phyloP scores from a whole-genome alignment of 2,329 filamentous ascomycete species.

The Aspergillus hortae region DNA sequence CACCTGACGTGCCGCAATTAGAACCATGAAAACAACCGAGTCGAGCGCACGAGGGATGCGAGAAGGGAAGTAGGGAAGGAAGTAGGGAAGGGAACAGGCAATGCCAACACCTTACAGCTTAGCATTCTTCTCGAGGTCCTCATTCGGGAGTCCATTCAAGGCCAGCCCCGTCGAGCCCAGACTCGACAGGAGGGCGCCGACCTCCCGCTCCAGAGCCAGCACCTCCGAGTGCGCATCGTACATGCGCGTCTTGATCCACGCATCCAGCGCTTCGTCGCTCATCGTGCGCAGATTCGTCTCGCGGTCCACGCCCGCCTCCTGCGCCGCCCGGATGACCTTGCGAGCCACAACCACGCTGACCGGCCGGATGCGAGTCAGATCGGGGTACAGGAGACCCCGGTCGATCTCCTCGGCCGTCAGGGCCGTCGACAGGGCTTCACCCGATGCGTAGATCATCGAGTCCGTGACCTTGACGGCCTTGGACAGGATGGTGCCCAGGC shows the following conservation, averaged over 20 bases:
- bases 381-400: slow-evolving; percentile 83
- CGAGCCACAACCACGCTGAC: slow-evolving; percentile 82
- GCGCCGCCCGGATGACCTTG: slow-evolving; percentile 89
- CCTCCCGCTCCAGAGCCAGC: slow-evolving; percentile 45
- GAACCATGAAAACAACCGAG: neutral
- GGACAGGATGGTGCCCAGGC: slow-evolving; percentile 85
- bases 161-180: slow-evolving; percentile 22
- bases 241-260: slow-evolving; percentile 49
- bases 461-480: slow-evolving; percentile 86
- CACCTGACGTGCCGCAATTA: slow-evolving; percentile 15
- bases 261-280: slow-evolving; percentile 42
- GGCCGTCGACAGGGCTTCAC: slow-evolving; percentile 71
- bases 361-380: slow-evolving; percentile 85
- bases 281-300: slow-evolving; percentile 43
- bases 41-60: neutral
- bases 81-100: slow-evolving; percentile 3
- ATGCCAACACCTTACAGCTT: slow-evolving; percentile 30
- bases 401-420: slow-evolving; percentile 78
- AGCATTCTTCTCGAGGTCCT: slow-evolving; percentile 30
- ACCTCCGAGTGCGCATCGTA: slow-evolving; percentile 49
- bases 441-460: slow-evolving; percentile 95
- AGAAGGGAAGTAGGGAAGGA: neutral
- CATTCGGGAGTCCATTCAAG: slow-evolving; percentile 20
- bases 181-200: slow-evolving; percentile 40
- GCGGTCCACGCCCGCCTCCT: slow-evolving; percentile 68